Evolutionary conservation across 2,329 filamentous ascomycete genomes (phyloP).

Genomic region (Cercospora canescens): DNA sequence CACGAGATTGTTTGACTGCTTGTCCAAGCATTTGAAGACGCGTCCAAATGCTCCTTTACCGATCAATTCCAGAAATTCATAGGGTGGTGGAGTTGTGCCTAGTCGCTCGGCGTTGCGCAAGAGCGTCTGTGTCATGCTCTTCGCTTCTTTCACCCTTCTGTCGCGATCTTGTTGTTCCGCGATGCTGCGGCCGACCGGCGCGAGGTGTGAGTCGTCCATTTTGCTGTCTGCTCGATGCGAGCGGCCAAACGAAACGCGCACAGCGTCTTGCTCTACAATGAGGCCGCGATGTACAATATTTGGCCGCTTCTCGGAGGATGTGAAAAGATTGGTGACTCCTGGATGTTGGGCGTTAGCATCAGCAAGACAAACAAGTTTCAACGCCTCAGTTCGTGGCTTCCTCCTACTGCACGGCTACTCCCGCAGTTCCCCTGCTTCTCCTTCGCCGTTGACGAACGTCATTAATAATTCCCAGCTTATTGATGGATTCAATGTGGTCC

Average conservation of each 20-base stretch:
- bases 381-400: background rate
- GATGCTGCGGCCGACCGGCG: conserved; percentile 21
- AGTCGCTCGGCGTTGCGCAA: conserved; percentile 61
- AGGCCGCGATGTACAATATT: background rate
- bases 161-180: conserved; percentile 25
- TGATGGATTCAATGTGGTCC: too few species aligned
- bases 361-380: background rate
- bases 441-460: background rate
- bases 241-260: background rate
- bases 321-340: background rate
- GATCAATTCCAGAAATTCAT: conserved; percentile 70
- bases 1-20: conserved; percentile 54
- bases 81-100: conserved; percentile 63
- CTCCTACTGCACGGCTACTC: background rate
- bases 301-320: background rate
- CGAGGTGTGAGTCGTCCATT: conserved; percentile 35
- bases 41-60: conserved; percentile 74
- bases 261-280: background rate
- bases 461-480: background rate
- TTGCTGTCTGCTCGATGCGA: background rate
- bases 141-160: conserved; percentile 60
- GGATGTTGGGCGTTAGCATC: background rate
- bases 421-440: background rate
- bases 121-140: conserved; percentile 66
- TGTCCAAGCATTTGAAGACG: conserved; percentile 64